phyloP scores from a whole-genome alignment of 1,284 basidiomycete genomes.

The Ceratobasidium sp. region DNA sequence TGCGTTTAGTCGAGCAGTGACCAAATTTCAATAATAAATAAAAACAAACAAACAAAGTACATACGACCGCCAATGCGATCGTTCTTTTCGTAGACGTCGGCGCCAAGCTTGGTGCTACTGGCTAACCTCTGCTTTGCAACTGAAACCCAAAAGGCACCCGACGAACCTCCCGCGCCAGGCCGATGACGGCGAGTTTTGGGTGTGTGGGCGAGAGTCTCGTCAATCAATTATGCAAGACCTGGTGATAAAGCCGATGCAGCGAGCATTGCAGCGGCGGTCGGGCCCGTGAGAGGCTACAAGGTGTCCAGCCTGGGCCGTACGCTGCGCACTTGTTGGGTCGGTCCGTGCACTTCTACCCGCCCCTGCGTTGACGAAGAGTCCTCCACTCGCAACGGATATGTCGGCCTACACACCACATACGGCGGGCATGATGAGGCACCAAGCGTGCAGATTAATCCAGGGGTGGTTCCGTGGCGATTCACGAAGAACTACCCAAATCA shows the following conservation, averaged over 20 bases:
- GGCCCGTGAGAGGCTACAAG: background rate
- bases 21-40: background rate
- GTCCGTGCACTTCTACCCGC: too few relatives aligned
- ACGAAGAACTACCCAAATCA: too few relatives aligned
- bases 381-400: too few relatives aligned
- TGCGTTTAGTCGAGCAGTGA: background rate
- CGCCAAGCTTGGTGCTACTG: conserved; percentile 64
- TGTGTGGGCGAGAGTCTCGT: background rate
- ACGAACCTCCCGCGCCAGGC: conserved; percentile 80
- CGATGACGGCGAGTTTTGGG: conserved; percentile 72
- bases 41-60: conserved; percentile 55
- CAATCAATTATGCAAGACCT: background rate
- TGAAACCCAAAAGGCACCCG: conserved; percentile 76
- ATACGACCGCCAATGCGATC: conserved; percentile 84
- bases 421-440: too few relatives aligned
- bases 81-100: conserved; percentile 84
- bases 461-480: too few relatives aligned
- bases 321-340: too few relatives aligned
- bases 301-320: too few relatives aligned
- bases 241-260: background rate
- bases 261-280: background rate
- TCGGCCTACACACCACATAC: too few relatives aligned
- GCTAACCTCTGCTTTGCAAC: conserved; percentile 74
- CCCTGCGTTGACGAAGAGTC: too few relatives aligned
- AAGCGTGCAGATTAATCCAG: too few relatives aligned